A percentile compares a stretch with the other conserved stretches of the same genome.
Evolutionary conservation across 2,329 filamentous ascomycete genomes (phyloP).

Genomic region (Calonectria henricotiae): DNA sequence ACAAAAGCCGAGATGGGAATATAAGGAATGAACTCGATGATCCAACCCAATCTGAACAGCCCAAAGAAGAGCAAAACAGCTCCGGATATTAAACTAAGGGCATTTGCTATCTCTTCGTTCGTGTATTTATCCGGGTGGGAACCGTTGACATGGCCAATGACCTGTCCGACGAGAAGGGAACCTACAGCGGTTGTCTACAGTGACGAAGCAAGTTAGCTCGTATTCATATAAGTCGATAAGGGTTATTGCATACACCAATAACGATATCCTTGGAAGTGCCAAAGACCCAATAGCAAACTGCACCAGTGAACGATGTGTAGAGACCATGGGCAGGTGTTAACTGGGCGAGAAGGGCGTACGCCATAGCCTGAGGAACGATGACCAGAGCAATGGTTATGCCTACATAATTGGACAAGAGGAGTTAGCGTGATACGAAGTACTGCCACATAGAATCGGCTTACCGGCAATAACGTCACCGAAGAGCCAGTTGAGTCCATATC

Average conservation of each 20-base stretch:
- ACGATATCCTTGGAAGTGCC: conserved; percentile 90
- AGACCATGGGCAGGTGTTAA: conserved; percentile 80
- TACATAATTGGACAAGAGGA: conserved; percentile 22
- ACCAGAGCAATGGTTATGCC: conserved; percentile 72
- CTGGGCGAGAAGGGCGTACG: conserved; percentile 81
- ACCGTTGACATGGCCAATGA: conserved; percentile 60
- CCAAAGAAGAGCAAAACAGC: conserved; percentile 64
- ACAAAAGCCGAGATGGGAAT: conserved; percentile 69
- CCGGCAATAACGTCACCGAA: conserved; percentile 82
- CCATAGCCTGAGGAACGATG: conserved; percentile 86
- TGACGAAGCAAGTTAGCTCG: conserved; percentile 24
- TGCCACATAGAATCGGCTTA: conserved; percentile 50
- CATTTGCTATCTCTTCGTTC: conserved; percentile 62
- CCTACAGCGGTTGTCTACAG: conserved; percentile 71
- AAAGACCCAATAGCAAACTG: conserved; percentile 87
- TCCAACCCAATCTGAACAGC: conserved; percentile 65
- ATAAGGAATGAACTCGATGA: conserved; percentile 69
- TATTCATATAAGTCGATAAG: neutral
- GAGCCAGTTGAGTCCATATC: conserved; percentile 83
- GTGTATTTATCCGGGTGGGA: conserved; percentile 56
- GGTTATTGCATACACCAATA: conserved; percentile 70
- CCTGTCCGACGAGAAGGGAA: conserved; percentile 67
- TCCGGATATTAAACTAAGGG: conserved; percentile 65
- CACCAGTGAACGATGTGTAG: conserved; percentile 88
- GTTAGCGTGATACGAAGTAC: neutral